Base-by-base conservation (phyloP, 371 early-diverging fungal genomes). In the Mortierella sp. region DNA sequence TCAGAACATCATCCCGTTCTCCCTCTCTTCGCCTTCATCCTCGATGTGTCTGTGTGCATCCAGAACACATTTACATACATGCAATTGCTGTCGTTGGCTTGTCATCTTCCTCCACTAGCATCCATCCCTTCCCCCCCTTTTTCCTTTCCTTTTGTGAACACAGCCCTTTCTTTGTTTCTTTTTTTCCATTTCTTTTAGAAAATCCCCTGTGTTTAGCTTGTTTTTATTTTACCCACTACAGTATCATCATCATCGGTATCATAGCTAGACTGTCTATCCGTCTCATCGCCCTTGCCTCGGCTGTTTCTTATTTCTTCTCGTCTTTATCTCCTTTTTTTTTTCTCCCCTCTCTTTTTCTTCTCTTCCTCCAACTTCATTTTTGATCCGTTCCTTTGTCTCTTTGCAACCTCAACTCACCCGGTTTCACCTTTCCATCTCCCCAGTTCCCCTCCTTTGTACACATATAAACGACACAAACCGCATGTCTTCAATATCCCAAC, bases 401-500 rank as follows among this genome's bases (percentile, higher is more conserved):
- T 28, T 44, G 58, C 10, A 24, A 0, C 11, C 71, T 57, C 45
- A 19, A 47, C 24, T n/a, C 31, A 8, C 28, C 31, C 50, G 34
- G 28, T 42, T 7, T 42, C 19, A 24, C 14, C 44, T 74, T 63
- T 70, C 48, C 45, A 11, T 47, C 60, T 34, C 21, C 55, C 24
- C 58, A 3, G 11, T 44, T 50, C 28, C 68, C 11, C 73, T 28
- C 24, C 71, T 63, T 26, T 31, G 1, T 28, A 11, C 60, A 11
- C 47, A 24, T 34, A n/a, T 24, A 7, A 48, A 16, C 42, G 24
- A 11, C n/a, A 24, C 21, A 24, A 58, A 58, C 38, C 1, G 9
- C 19, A 78, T 78, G 79, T 73, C 79, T n/a, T 75, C 78, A 54
- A 34, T 79, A 74, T 72, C 84, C 34, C 80, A 84, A 3, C 80